Evolutionary conservation across 1,139 yeast species (phyloP), one percentile per base, ranked within the genome.

Genomic region (Geotrichum histeridarum): DNA sequence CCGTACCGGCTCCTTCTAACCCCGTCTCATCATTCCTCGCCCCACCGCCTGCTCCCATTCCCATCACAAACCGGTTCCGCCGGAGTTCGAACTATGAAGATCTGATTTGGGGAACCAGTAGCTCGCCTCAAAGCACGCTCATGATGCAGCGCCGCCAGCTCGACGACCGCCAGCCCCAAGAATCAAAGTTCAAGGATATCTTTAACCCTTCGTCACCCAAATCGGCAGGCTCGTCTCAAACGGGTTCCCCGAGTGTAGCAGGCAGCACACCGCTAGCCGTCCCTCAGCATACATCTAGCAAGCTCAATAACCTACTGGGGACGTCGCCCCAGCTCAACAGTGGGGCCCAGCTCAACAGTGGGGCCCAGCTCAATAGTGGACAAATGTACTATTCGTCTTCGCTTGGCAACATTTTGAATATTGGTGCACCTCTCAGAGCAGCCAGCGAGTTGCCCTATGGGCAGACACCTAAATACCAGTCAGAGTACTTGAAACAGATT

Each of bases 61-160:
- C 46, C 33, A 35, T 42, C 27, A 36, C 42, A 17, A 30, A 4
- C 18, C 49, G 49, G 17, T 45, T 35, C 17, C 46, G 55, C 42
- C 49, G 52, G 6, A 37, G 52, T 12, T 53, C 55, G 4, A 53
- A 53, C 15, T 46, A 53, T 22, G 55, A 53, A 33, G 55, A 53
- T n/a, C 31, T 53, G 30, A 48, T 53, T 32, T 53, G 55, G 55
- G 51, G 55, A 1, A 42, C 48, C n/a, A 42, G 48, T 2, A 43
- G 49, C 18, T 45, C 49, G 4, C 49, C 49, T 8, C 49, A 35
- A 45, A 41, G 36, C 8, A 8, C 49, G 12, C n/a, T 36, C 11
- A 14, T 30, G 32, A 12, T 36, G 11, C 49, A 45, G 8, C 41
- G 49, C 11, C 49, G 49, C 11, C 31, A 8, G 6, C 36, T 31